Conservation (phyloP, 2,329 filamentous ascomycete genomes). For the Ceratocystiopsis brevicomis region DNA sequence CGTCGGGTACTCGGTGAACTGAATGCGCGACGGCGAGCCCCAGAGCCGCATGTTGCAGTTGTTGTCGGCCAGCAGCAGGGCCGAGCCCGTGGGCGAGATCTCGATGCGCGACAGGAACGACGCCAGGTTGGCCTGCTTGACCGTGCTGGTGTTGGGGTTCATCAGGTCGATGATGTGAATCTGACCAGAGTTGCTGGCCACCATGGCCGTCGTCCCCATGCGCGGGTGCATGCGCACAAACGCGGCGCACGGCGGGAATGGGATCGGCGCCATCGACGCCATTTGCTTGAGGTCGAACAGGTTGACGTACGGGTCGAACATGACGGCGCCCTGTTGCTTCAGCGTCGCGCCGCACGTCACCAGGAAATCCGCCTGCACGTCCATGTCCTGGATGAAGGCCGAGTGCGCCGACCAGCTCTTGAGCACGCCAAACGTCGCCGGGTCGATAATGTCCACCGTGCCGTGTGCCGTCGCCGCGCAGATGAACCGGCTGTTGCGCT, state of each 20-base stretch:
- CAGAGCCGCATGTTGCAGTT: constrained; percentile 69
- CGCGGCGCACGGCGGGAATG: constrained; percentile 79
- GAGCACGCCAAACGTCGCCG: constrained; percentile 55
- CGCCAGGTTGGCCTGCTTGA: constrained; percentile 64
- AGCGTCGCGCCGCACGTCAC: constrained; percentile 89
- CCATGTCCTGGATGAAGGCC: constrained; percentile 86
- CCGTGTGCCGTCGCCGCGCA: constrained; percentile 77
- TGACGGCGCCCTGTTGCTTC: constrained; percentile 54
- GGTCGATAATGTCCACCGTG: constrained; percentile 69
- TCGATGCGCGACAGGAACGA: constrained; percentile 63
- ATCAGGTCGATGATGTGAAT: constrained; percentile 92
- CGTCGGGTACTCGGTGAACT: constrained; percentile 66
- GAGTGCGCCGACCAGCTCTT: constrained; percentile 85
- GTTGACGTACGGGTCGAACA: constrained; percentile 83
- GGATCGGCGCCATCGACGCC: constrained; percentile 71
- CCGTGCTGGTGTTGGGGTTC: constrained; percentile 74
- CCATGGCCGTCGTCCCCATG: constrained; percentile 85
- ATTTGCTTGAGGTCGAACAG: constrained; percentile 91
- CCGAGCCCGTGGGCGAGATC: constrained; percentile 73
- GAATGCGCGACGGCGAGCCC: constrained; percentile 71
- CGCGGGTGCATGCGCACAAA: constrained; percentile 94
- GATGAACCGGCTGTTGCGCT: constrained; percentile 61
- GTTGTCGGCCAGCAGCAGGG: constrained; percentile 60
- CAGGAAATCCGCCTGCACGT: constrained; percentile 84
- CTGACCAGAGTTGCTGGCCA: constrained; percentile 79